phyloP scores from a whole-genome alignment of 2,329 filamentous ascomycete genomes.

The Leptoxyphium fumago region DNA sequence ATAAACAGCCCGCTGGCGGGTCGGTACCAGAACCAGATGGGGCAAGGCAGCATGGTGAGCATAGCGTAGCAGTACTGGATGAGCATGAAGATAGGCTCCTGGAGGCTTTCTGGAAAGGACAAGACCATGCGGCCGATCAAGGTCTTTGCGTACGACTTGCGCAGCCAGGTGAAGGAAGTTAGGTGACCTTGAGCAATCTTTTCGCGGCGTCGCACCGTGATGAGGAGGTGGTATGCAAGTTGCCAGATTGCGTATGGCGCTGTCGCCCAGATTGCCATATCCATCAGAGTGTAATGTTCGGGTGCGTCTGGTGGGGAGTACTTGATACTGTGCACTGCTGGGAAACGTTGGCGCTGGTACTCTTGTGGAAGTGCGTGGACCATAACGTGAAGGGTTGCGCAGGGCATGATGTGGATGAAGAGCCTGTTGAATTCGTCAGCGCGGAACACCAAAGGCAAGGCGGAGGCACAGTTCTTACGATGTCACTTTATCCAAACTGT shows the following conservation, averaged over 20 bases:
- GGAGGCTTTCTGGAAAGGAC: conserved; percentile 55
- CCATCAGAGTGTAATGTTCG: conserved; percentile 61
- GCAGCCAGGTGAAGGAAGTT: conserved; percentile 95
- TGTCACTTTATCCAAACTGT: conserved; percentile 95
- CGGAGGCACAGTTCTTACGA: conserved; percentile 33
- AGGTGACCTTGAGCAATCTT: conserved; percentile 92
- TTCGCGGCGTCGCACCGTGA: conserved; percentile 83
- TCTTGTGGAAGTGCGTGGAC: conserved; percentile 63
- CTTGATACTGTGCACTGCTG: conserved; percentile 73
- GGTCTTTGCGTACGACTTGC: conserved; percentile 75
- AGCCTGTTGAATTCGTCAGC: conserved; percentile 35
- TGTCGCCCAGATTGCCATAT: conserved; percentile 91
- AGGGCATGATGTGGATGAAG: conserved; percentile 99
- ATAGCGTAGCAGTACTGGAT: conserved; percentile 90
- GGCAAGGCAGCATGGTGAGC: conserved; percentile 85
- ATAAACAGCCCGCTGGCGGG: conserved; percentile 69
- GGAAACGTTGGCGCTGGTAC: conserved; percentile 56
- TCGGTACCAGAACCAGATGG: conserved; percentile 83
- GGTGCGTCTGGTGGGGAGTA: conserved; percentile 51
- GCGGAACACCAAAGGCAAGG: neutral
- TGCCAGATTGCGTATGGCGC: conserved; percentile 92
- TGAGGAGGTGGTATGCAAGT: conserved; percentile 80
- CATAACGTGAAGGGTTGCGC: conserved; percentile 79
- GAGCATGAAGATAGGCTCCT: conserved; percentile 86
- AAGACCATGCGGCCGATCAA: conserved; percentile 81